phyloP scores from a whole-genome alignment of 2,329 filamentous ascomycete species.

The Phialophora expanda region DNA sequence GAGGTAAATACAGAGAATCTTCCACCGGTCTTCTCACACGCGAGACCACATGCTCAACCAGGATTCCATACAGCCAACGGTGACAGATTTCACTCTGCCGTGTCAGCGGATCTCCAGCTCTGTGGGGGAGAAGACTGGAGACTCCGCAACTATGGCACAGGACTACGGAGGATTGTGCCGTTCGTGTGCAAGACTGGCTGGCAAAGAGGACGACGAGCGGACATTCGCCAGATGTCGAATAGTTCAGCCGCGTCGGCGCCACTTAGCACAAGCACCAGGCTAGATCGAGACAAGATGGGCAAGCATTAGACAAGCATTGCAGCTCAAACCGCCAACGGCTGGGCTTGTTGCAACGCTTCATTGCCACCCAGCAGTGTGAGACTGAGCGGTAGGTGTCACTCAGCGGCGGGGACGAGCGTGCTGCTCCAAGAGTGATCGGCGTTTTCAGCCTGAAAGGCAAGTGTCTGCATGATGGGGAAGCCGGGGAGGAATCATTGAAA shows the following conservation, averaged over 20 bases:
- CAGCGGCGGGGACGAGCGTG: conserved; percentile 19
- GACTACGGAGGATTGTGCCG: background rate
- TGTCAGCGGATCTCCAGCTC: conserved; percentile 26
- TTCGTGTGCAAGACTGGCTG: conserved; percentile 4
- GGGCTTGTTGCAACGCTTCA: conserved; percentile 24
- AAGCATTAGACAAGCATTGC: conserved; percentile 21
- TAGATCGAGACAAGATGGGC: conserved; percentile 26
- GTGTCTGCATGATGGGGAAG: conserved; percentile 1
- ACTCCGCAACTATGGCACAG: conserved; percentile 19
- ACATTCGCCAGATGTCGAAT: conserved; percentile 26
- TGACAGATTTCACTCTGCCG: conserved; percentile 5
- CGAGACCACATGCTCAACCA: conserved; percentile 23
- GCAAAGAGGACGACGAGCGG: conserved; percentile 7
- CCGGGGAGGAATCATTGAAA: conserved; percentile 7
- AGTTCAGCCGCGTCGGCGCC: conserved; percentile 10
- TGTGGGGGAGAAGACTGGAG: conserved; percentile 11
- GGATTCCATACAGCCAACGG: conserved; percentile 12
- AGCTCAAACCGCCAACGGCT: background rate
- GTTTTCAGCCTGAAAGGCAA: conserved; percentile 28
- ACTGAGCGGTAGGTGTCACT: conserved; percentile 9
- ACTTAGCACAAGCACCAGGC: conserved; percentile 13
- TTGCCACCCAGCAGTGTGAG: conserved; percentile 9
- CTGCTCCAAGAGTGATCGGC: conserved; percentile 15
- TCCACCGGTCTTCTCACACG: conserved; percentile 15
- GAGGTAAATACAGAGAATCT: conserved; percentile 16